These are phyloP conservation scores for Thraustochytrium sp. DNA, from an alignment of 352 stramenopile species.

Conservation along the genomic window DNA sequence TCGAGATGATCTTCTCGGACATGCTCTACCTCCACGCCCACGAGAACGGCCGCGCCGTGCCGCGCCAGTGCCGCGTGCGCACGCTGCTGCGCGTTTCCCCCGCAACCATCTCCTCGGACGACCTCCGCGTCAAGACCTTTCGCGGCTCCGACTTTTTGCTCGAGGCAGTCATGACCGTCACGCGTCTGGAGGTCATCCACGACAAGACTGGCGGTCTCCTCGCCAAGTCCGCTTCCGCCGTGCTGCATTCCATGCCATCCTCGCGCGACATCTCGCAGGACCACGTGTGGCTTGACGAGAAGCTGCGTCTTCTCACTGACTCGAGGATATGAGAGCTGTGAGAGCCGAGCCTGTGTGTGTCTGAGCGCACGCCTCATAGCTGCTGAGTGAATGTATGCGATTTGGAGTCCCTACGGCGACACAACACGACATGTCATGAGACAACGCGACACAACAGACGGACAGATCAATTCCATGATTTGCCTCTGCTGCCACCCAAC, in stretches of 20 bases:
- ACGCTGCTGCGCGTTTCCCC: background rate
- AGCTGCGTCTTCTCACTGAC: background rate
- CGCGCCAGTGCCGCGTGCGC: background rate
- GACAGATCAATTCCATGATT: too few relatives aligned
- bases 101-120: background rate
- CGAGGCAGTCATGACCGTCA: background rate
- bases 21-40: background rate
- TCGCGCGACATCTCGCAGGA: background rate
- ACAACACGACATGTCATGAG: too few relatives aligned
- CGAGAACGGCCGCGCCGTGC: background rate
- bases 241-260: background rate
- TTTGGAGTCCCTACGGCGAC: too few relatives aligned
- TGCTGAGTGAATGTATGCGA: too few relatives aligned
- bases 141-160: background rate
- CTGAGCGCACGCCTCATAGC: too few relatives aligned
- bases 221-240: background rate
- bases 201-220: background rate
- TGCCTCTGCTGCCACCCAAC: too few relatives aligned
- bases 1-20: background rate
- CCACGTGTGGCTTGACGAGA: conserved; percentile 9
- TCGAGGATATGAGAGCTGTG: too few relatives aligned
- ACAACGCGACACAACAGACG: too few relatives aligned
- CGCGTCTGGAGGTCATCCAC: background rate
- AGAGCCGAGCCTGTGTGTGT: too few relatives aligned
- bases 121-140: background rate